A percentile compares a stretch with the other conserved stretches of the same genome.
Evolutionary conservation across 1,284 basidiomycete genomes (phyloP).

Genomic region (Marasmius sp.): DNA sequence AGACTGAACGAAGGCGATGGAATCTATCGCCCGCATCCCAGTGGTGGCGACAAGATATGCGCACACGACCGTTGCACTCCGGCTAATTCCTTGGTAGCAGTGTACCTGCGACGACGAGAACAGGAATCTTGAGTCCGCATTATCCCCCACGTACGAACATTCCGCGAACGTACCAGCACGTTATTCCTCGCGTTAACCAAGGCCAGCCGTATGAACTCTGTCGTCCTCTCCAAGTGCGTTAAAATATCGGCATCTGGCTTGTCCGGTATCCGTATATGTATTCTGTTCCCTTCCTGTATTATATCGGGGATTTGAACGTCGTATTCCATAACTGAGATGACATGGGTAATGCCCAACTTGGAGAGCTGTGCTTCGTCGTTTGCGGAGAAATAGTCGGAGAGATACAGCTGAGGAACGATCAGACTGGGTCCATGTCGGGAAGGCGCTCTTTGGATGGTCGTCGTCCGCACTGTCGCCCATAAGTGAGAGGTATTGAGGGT

Average conservation of each 20-base stretch:
- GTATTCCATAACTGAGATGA: slow-evolving; percentile 60
- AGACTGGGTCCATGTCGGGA: slow-evolving; percentile 33
- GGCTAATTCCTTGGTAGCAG: slow-evolving; percentile 80
- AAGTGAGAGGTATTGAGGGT: not conserved
- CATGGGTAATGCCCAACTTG: slow-evolving; percentile 65
- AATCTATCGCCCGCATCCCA: slow-evolving; percentile 51
- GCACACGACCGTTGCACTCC: slow-evolving; percentile 79
- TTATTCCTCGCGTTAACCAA: slow-evolving; percentile 51
- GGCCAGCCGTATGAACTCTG: slow-evolving; percentile 61
- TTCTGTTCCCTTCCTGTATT: slow-evolving; percentile 43
- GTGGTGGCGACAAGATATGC: slow-evolving; percentile 75
- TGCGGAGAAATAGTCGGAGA: slow-evolving; percentile 63
- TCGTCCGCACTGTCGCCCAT: not conserved
- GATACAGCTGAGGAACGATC: slow-evolving; percentile 64
- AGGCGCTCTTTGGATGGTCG: not conserved
- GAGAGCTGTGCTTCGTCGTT: slow-evolving; percentile 42
- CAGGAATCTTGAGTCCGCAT: slow-evolving; percentile 25
- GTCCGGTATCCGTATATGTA: slow-evolving; percentile 62
- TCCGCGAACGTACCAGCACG: slow-evolving; percentile 51
- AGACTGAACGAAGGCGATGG: slow-evolving; percentile 54
- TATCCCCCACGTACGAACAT: not conserved
- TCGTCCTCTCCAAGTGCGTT: slow-evolving; percentile 57
- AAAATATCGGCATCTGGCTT: slow-evolving; percentile 53
- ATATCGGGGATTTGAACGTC: slow-evolving; percentile 44
- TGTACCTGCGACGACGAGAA: slow-evolving; percentile 49